Percentiles rank a stretch among this genome's conserved stretches.
Conservation (phyloP, 306 rosid genomes). For the Cucumis sativus region Cucumber_9930_V3 NC_026659.2:10337501-10338000, state of each 20-base stretch:
- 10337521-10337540: slow-evolving; percentile 92
- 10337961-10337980: slow-evolving; percentile 76
- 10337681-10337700: slow-evolving; percentile 88
- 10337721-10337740: slow-evolving; percentile 54
- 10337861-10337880: slow-evolving; percentile 63
- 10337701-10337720: slow-evolving; percentile 89
- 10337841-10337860: slow-evolving; percentile 53
- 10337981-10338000: slow-evolving; percentile 73
- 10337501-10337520: slow-evolving; percentile 75
- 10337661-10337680: slow-evolving; percentile 81
- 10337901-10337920: slow-evolving; percentile 75
- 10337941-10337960: slow-evolving; percentile 70
- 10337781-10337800: slow-evolving; percentile 80
- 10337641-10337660: slow-evolving; percentile 93
- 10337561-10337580: slow-evolving; percentile 89
- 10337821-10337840: slow-evolving; percentile 68
- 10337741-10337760: slow-evolving; percentile 71
- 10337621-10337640: slow-evolving; percentile 93
- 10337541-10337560: slow-evolving; percentile 90
- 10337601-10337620: slow-evolving; percentile 87
- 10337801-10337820: slow-evolving; percentile 90
- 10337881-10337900: slow-evolving; percentile 56
- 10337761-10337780: slow-evolving; percentile 93
- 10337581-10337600: slow-evolving; percentile 89
- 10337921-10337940: slow-evolving; percentile 84